Evolutionary conservation across 108 stramenopile species (phyloP), one percentile per base, ranked within the genome.

Genomic region (Ochromonas danica): DNA sequence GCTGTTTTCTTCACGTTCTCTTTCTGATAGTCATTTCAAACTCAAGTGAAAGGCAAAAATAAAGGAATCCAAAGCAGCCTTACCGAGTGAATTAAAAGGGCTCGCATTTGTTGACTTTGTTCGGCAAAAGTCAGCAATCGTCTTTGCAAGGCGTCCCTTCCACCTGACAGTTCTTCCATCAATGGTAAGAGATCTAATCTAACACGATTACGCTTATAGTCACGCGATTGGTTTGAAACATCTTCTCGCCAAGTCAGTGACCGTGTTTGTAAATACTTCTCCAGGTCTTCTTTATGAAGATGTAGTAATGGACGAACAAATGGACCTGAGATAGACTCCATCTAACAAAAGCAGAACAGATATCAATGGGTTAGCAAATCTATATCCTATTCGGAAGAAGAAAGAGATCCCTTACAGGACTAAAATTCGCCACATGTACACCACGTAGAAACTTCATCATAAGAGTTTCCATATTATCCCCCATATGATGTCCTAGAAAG

Each of bases 381-480:
- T 67, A 31, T 67, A 67, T 67, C 31, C n/a, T n/a, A n/a, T n/a
- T n/a, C n/a, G n/a, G n/a, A n/a, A n/a, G n/a, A n/a, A n/a, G n/a
- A n/a, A n/a, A n/a, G n/a, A n/a, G n/a, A n/a, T n/a, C n/a, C n/a
- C n/a, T 67, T 67, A 67, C 63, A 3, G 10, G 33, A 3, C 79
- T 78, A 35, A 82, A 30, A 71, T 82, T 79, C 41, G 71, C 79
- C 77, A 86, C 0, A 42, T 86, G 85, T 43, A 62, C 80, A 22
- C 85, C 85, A 1, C 85, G 75, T 28, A 84, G 38, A 0, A 81
- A 61, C 77, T 83, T 83, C 83, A 86, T 42, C 35, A 84, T 40
- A 60, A 80, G 38, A 38, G 85, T 84, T 62, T 86, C 85, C 25
- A 45, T 42, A 33, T 84, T 80, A 79, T 86, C 85, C 43, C 81